Evolutionary conservation across 2,329 filamentous ascomycete species (phyloP).

Genomic region (Ophiognomonia clavigignenti-juglandacearum): DNA sequence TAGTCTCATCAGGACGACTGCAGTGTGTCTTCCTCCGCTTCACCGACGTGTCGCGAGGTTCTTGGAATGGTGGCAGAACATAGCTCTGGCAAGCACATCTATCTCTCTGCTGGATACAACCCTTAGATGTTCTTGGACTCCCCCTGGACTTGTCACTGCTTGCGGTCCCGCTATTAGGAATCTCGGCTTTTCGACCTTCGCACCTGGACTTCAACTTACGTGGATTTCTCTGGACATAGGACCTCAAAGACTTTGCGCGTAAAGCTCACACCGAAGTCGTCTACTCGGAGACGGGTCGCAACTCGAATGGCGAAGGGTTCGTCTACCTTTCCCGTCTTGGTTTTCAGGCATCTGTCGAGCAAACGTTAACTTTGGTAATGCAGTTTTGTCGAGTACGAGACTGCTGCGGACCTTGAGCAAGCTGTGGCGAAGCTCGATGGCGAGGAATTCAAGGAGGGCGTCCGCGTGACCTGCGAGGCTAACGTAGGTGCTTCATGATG

Average conservation of each 20-base stretch:
- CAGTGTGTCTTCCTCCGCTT: slow-evolving; percentile 17
- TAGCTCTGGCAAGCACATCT: slow-evolving; percentile 5
- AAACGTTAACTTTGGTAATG: slow-evolving; percentile 13
- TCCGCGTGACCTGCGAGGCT: slow-evolving; percentile 76
- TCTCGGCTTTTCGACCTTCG: slow-evolving; percentile 12
- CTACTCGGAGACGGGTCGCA: slow-evolving; percentile 92
- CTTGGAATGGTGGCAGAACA: slow-evolving; percentile 12
- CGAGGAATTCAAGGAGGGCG: slow-evolving; percentile 81
- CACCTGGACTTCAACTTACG: slow-evolving; percentile 70
- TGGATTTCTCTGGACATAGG: slow-evolving; percentile 75
- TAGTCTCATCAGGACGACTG: slow-evolving; percentile 17
- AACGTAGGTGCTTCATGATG: slow-evolving; percentile 59
- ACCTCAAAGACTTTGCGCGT: slow-evolving; percentile 98
- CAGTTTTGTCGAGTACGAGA: slow-evolving; percentile 98
- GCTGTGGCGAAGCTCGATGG: slow-evolving; percentile 94
- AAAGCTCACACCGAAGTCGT: slow-evolving; percentile 96
- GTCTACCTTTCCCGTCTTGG: slow-evolving; percentile 33
- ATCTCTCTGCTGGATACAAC: slow-evolving; percentile 6
- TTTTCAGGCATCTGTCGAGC: not conserved
- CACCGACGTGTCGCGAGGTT: slow-evolving; percentile 7
- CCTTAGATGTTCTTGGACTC: slow-evolving; percentile 13
- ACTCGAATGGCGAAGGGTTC: slow-evolving; percentile 88
- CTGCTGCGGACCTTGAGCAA: slow-evolving; percentile 78
- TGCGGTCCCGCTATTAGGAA: slow-evolving; percentile 12
- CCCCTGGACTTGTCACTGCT: slow-evolving; percentile 14